Conservation (phyloP, 352 stramenopile genomes). For the Phytophthora sojae region DNA sequence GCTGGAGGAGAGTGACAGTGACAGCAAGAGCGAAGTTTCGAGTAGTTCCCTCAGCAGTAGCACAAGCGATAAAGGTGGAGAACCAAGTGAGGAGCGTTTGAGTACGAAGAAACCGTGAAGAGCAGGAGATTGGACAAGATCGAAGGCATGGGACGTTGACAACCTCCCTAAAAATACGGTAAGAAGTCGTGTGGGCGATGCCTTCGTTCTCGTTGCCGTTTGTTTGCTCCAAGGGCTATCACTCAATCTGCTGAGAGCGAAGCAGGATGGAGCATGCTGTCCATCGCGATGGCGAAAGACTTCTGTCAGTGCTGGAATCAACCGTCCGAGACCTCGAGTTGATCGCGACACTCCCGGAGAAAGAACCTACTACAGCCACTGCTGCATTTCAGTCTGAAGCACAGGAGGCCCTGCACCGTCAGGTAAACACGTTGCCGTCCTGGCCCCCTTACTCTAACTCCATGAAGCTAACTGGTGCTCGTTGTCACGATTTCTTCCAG, state of each 20-base stretch:
- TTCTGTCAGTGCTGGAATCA: conserved; percentile 32
- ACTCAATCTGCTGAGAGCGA: background rate
- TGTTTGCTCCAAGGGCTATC: background rate
- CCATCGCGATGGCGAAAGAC: conserved; percentile 32
- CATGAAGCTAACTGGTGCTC: background rate
- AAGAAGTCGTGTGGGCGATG: background rate
- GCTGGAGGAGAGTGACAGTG: conserved; percentile 18
- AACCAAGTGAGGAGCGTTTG: background rate
- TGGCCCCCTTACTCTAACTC: background rate
- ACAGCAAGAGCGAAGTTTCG: conserved; percentile 20
- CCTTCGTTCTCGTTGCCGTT: background rate
- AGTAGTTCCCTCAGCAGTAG: conserved; percentile 10
- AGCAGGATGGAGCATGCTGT: conserved; percentile 33
- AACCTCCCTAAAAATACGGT: conserved; percentile 32
- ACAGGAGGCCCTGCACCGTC: conserved; percentile 22
- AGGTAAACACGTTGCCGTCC: conserved; percentile 18
- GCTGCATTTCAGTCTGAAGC: conserved; percentile 7
- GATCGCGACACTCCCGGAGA: conserved; percentile 36
- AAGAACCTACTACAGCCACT: background rate
- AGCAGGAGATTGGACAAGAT: background rate
- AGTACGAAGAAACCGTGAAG: conserved; percentile 14
- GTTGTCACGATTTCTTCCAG: conserved; percentile 6
- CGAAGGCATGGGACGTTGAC: conserved; percentile 13
- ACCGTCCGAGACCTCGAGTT: conserved; percentile 37
- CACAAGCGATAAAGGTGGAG: conserved; percentile 7